A percentile compares a stretch with the other conserved stretches of the same genome.
phyloP scores from a whole-genome alignment of 2,329 filamentous ascomycete species.

The Amphichorda felina region DNA sequence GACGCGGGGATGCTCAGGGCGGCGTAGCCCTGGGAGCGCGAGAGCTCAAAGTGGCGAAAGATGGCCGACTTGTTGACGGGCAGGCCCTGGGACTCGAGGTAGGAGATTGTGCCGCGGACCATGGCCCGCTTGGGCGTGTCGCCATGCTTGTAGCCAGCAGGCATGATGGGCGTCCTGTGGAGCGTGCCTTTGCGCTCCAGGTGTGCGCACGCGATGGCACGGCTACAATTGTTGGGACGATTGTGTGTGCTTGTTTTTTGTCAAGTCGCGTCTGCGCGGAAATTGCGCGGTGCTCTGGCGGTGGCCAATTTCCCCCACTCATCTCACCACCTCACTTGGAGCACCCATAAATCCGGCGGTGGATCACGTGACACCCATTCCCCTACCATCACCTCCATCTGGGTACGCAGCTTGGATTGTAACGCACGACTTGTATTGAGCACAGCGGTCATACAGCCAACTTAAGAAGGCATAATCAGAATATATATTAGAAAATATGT shows the following conservation, averaged over 20 bases:
- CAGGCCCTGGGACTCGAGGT: conserved; percentile 23
- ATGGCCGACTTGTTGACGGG: conserved; percentile 26
- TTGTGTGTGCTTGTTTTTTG: conserved; percentile 7
- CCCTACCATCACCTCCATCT: no score
- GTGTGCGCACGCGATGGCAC: not conserved
- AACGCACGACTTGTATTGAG: no score
- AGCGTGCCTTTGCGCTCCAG: not conserved
- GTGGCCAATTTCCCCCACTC: conserved; percentile 3
- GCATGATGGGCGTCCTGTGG: conserved; percentile 8
- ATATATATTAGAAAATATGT: no score
- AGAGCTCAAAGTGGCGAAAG: conserved; percentile 24
- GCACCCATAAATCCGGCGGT: not conserved
- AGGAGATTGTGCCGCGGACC: conserved; percentile 25
- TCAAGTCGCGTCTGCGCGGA: not conserved
- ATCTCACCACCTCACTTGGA: not conserved
- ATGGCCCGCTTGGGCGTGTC: conserved; percentile 25
- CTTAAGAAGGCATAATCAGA: no score
- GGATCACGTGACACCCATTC: not conserved
- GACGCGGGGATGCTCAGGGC: conserved; percentile 19
- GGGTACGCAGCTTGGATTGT: no score
- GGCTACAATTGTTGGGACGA: conserved; percentile 2
- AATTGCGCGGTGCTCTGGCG: not conserved
- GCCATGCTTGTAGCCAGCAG: conserved; percentile 21
- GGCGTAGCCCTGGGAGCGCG: conserved; percentile 23
- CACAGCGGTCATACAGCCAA: no score